phyloP scores from a whole-genome alignment of 2,329 filamentous ascomycete genomes.

The Claviceps citrina region DNA sequence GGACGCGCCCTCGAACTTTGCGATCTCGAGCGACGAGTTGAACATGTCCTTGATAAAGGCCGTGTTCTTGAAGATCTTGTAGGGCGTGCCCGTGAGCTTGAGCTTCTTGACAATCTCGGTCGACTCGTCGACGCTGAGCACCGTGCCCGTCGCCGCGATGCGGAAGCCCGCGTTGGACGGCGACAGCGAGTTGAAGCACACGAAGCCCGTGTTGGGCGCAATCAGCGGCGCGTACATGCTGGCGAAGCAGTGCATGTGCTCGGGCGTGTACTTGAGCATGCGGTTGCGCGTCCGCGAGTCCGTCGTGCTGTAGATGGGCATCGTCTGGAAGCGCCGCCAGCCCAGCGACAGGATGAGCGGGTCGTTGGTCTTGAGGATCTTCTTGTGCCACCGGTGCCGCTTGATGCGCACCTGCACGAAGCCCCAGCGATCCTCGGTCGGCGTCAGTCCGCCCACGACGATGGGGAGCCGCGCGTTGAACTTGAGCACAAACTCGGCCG shows the following conservation, averaged over 20 bases:
- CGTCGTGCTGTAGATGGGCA: conserved; percentile 87
- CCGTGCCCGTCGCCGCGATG: conserved; percentile 84
- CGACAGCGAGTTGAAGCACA: conserved; percentile 79
- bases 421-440: conserved; percentile 90
- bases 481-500: conserved; percentile 71
- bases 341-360: conserved; percentile 93
- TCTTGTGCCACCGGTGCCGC: conserved; percentile 96
- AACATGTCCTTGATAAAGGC: conserved; percentile 99
- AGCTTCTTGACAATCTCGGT: conserved; percentile 99
- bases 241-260: conserved; percentile 97
- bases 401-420: conserved; percentile 95
- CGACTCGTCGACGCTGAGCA: conserved; percentile 85
- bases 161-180: conserved; percentile 78
- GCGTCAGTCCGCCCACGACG: conserved; percentile 76
- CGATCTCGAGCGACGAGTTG: conserved; percentile 77
- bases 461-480: conserved; percentile 76
- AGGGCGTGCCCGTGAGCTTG: conserved; percentile 82
- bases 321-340: conserved; percentile 85
- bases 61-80: conserved; percentile 99
- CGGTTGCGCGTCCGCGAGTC: conserved; percentile 87
- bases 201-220: conserved; percentile 90
- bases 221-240: conserved; percentile 92
- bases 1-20: conserved; percentile 92
- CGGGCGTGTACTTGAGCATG: conserved; percentile 97
- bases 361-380: conserved; percentile 95